Percentiles rank a stretch among this genome's conserved stretches.
These are phyloP conservation scores for Citrullus amarus DNA, from an alignment of 306 rosid species.

Conservation along the genomic window DNA sequence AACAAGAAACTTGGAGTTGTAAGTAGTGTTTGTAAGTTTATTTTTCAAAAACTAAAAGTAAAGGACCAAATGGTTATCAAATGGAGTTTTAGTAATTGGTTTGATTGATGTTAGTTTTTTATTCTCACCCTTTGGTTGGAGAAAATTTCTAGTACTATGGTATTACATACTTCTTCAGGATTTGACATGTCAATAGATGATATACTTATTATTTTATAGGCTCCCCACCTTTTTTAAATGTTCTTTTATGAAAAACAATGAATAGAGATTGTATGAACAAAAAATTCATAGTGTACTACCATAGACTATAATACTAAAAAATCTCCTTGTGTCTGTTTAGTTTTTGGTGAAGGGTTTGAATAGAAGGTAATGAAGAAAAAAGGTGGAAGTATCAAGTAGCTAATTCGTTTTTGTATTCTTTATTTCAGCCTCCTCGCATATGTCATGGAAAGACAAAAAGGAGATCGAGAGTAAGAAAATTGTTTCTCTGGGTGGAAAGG, in stretches of 20 bases:
- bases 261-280: background rate
- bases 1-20: too few relatives aligned
- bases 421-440: conserved; percentile 45
- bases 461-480: conserved; percentile 50
- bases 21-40: too few relatives aligned
- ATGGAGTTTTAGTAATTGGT: background rate
- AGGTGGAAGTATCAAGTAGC: background rate
- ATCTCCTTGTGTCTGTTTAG: background rate
- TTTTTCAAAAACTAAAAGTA: too few relatives aligned
- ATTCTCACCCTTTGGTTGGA: background rate
- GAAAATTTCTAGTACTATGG: background rate
- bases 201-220: background rate
- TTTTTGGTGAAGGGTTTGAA: background rate
- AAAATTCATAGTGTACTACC: background rate
- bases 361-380: background rate
- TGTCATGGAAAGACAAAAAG: conserved; percentile 82
- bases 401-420: background rate
- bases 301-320: background rate
- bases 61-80: too few relatives aligned
- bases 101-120: background rate
- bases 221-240: background rate
- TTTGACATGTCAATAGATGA: background rate
- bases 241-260: background rate
- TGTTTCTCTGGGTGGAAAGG: conserved; percentile 86
- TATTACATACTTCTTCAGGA: too few relatives aligned